Evolutionary conservation across 371 early-diverging fungal species (phyloP), one percentile per base, ranked within the genome.

Genomic region (Chytridiales sp.): DNA sequence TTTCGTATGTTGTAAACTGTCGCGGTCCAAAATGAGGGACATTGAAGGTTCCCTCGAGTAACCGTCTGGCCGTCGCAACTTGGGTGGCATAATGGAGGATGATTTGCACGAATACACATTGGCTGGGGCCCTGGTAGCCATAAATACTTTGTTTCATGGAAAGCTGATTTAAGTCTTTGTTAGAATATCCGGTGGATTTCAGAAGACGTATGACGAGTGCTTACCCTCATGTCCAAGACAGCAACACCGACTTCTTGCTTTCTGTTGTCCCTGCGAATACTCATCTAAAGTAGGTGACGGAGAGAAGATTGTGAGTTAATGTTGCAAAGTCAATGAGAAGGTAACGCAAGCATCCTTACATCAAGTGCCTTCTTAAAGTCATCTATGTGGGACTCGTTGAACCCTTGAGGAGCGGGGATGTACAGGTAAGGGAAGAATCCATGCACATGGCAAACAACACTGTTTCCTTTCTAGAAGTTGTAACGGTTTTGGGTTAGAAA

Each of bases 401-500:
- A 89, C 5, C 89, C 88, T 27, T 68, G 22, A 1, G 97, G 97
- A 1, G 93, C 91, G 9, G 94, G 89, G 15, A 96, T 85, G 72
- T 98, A 99, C 64, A 99, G 92, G 73, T 99, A 97, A 6, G 97
- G 97, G 21, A 83, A 72, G 69, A 98, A 99, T 1, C 92, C 94
- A 21, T 83, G 83, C 2, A 98, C 95, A 77, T 92, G 91, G 62
- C 97, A 95, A 1, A 89, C 73, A 9, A 99, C 91, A 55, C 91
- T 91, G 62, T 92, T 80, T 24, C 94, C 93, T 8, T 67, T 68
- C 87, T 89, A 66, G 9, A 26, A 47, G 39, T 35, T 27, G 27
- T 32, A 38, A 51, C 31, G n/a, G 31, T 38, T 34, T 58, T 44
- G 41, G 4, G 24, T 27, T 53, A 70, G 29, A 49, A 66, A 54